Conservation (phyloP, 2,329 filamentous ascomycete genomes). For the Cladophialophora yegresii region DNA sequence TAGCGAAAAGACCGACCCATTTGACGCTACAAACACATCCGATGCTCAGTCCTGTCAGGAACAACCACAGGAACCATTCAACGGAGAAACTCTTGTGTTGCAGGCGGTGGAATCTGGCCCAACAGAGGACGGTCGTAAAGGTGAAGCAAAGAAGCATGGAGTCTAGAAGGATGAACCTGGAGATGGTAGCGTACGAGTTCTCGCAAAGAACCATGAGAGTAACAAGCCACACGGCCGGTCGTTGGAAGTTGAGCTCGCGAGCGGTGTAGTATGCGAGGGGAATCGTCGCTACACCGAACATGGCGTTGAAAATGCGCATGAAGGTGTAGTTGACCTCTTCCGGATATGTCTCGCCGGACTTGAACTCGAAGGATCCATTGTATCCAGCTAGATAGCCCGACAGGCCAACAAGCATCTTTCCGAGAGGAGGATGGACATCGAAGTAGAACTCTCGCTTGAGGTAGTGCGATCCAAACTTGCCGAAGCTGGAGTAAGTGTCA, state of each 20-base stretch:
- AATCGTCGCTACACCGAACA: slow-evolving; percentile 89
- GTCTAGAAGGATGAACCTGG: slow-evolving; percentile 94
- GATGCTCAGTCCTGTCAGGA: slow-evolving; percentile 91
- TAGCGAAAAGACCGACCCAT: slow-evolving; percentile 95
- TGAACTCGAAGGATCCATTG: slow-evolving; percentile 99
- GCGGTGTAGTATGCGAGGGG: slow-evolving; percentile 95
- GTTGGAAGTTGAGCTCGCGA: slow-evolving; percentile 81
- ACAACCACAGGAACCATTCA: slow-evolving; percentile 94
- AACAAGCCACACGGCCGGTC: slow-evolving; percentile 89
- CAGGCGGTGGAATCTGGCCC: slow-evolving; percentile 92
- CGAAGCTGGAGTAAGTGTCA: slow-evolving; percentile 43
- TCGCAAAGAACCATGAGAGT: slow-evolving; percentile 97
- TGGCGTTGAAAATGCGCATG: slow-evolving; percentile 96
- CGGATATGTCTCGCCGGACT: slow-evolving; percentile 94
- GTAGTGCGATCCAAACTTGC: slow-evolving; percentile 97
- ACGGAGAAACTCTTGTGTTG: slow-evolving; percentile 81
- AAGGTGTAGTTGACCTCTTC: slow-evolving; percentile 94
- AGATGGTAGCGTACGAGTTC: slow-evolving; percentile 99
- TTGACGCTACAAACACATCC: slow-evolving; percentile 98
- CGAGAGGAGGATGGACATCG: slow-evolving; percentile 90
- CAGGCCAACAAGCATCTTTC: slow-evolving; percentile 96
- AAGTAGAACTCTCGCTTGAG: slow-evolving; percentile 99
- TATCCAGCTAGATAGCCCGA: slow-evolving; percentile 96
- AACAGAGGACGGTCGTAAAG: slow-evolving; percentile 95
- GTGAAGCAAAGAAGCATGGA: slow-evolving; percentile 99